These are phyloP conservation scores for Puya raimondii DNA, from an alignment of 176 grass and related monocot species.

Conservation along the genomic window DNA sequence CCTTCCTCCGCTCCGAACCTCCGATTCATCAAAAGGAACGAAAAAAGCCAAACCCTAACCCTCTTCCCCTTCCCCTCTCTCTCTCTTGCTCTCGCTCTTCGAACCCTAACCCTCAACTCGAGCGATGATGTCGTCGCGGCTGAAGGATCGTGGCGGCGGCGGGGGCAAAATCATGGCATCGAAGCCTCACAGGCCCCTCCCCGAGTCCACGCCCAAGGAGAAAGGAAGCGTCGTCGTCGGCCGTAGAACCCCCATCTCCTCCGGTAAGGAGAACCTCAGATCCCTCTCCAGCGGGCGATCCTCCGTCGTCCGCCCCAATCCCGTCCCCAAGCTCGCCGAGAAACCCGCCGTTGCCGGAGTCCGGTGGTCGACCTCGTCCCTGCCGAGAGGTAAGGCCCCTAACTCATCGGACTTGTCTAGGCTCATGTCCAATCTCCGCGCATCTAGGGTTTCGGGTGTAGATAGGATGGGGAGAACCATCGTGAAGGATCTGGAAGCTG, in stretches of 20 bases:
- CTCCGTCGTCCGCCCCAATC: constrained; percentile 22
- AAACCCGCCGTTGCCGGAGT: constrained; percentile 25
- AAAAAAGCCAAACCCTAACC: neutral
- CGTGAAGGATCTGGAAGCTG: constrained; percentile 34
- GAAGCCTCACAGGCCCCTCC: neutral
- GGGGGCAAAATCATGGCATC: constrained; percentile 30
- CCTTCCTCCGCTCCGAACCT: too few relatives aligned
- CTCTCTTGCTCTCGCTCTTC: constrained; percentile 13
- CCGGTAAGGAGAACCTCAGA: constrained; percentile 40
- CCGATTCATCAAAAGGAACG: too few relatives aligned
- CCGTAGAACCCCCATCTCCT: constrained; percentile 7
- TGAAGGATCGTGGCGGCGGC: constrained; percentile 64
- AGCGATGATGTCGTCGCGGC: constrained; percentile 47
- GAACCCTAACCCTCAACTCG: constrained; percentile 29
- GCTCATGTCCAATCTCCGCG: constrained; percentile 26
- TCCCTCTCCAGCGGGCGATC: constrained; percentile 29
- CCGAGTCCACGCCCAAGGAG: constrained; percentile 11
- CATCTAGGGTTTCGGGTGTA: constrained; percentile 22
- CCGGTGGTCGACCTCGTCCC: constrained; percentile 71
- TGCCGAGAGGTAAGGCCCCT: constrained; percentile 59
- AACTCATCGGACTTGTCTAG: constrained; percentile 44
- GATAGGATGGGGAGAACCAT: constrained; percentile 31
- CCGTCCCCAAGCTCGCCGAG: constrained; percentile 8
- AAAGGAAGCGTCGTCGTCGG: constrained; percentile 7
- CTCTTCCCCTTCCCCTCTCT: neutral